Percentiles rank a stretch among this genome's conserved stretches.
Conservation (phyloP, 1,284 basidiomycete genomes). For the Laetiporus sulphureus region DNA sequence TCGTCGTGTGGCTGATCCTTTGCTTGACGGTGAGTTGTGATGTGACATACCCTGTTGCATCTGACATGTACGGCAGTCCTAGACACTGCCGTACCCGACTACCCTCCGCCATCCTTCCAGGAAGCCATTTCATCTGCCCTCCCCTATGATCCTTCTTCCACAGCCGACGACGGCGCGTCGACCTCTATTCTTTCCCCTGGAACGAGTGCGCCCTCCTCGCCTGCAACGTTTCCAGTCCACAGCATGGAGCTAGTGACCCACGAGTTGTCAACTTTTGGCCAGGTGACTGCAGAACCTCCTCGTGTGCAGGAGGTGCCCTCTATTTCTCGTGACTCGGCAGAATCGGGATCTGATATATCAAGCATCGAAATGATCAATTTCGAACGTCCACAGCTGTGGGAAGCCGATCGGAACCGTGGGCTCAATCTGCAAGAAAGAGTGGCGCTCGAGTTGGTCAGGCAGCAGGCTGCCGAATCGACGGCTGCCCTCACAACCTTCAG, state of each 20-base stretch:
- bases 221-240: too few relatives aligned
- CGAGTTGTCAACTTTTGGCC: too few relatives aligned
- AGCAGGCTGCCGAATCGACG: conserved; percentile 15
- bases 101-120: conserved; percentile 52
- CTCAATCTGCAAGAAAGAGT: conserved; percentile 23
- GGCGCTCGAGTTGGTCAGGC: conserved; percentile 19
- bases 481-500: conserved; percentile 9
- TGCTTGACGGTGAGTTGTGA: conserved; percentile 13
- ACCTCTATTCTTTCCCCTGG: background rate
- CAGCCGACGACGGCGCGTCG: background rate
- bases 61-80: background rate
- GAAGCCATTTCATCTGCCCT: conserved; percentile 37
- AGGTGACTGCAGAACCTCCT: too few relatives aligned
- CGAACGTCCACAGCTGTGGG: conserved; percentile 23
- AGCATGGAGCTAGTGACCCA: too few relatives aligned
- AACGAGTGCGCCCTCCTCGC: background rate
- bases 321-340: background rate
- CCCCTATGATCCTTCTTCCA: conserved; percentile 9
- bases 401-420: conserved; percentile 23
- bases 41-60: background rate
- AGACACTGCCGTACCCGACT: conserved; percentile 39
- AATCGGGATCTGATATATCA: conserved; percentile 11
- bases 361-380: conserved; percentile 21
- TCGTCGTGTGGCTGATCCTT: conserved; percentile 8
- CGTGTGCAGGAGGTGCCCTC: too few relatives aligned